Base-by-base conservation (phyloP, 1,139 yeast species). In the Arxiozyma heterogenica region DNA sequence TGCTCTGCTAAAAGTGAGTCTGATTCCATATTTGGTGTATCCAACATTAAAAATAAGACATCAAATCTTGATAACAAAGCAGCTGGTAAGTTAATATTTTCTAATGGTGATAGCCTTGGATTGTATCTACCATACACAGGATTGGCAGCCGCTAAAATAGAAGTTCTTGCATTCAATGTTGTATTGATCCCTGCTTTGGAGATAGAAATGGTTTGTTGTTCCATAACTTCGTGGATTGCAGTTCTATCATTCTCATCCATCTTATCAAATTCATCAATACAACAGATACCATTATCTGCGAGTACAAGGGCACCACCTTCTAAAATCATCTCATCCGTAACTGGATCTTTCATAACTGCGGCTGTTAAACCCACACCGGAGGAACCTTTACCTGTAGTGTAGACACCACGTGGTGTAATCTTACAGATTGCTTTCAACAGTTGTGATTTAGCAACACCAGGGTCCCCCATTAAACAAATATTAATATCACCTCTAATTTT, bases 351-450 rank as follows among this genome's bases (percentile, higher is more conserved):
- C 96, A 93, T 90, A 45, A 94, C 98, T 0, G 98, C 98, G 2
- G 99, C 99, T 1, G 99, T 94, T 64, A 94, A 78, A 73, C 99
- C 99, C 50, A 94, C 99, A 54, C 98, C 99, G 0, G 98, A 93
- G 6, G 98, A 90, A 69, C 99, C 99, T 67, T 96, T 82, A 74
- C 99, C 99, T 1, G 98, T 94, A 9, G 99, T 94, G 71, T 94
- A 94, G 44, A 94, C 95, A 51, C 96, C 95, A 68, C 98, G 80
- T 34, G 99, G 98, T 0, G 98, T 95, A 51, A 94, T 88, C 64
- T 91, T 90, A 54, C 91, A 80, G 59, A 94, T 88, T 41, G 95
- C 88, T 70, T 93, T 93, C 59, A 94, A 77, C 64, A 94, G 76
- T 77, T 94, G 99, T 1, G 98, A 93, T 72, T 94, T 94, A 64